phyloP scores from a whole-genome alignment of 2,329 filamentous ascomycete genomes.

The Botrytis hyacinthi region DNA sequence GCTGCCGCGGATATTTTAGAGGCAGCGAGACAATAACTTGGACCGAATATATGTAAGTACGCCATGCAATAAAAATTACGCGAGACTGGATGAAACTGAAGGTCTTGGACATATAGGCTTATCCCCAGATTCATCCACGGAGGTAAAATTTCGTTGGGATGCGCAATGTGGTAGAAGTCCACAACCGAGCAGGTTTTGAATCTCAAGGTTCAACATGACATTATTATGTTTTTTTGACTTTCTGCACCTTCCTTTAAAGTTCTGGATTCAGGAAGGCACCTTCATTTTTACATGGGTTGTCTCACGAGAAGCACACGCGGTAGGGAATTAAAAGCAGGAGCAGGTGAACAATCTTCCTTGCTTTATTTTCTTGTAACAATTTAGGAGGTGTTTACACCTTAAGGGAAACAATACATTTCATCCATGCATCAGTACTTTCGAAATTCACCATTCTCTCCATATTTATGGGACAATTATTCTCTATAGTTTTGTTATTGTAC shows the following conservation, averaged over 20 bases:
- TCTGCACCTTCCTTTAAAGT: neutral
- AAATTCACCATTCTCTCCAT: neutral
- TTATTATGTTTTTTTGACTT: neutral
- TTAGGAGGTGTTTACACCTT: fast-evolving
- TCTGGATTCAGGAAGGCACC: neutral
- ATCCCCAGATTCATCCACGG: neutral
- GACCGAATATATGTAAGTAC: neutral
- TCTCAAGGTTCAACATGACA: neutral
- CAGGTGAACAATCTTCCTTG: neutral
- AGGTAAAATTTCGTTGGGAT: neutral
- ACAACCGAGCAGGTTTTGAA: neutral
- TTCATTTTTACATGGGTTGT: too few species aligned
- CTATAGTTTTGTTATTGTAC: neutral
- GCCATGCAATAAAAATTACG: neutral
- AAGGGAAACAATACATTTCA: neutral
- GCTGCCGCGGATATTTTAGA: neutral
- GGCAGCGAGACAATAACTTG: neutral
- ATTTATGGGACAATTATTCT: neutral
- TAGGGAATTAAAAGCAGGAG: neutral
- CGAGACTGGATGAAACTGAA: neutral
- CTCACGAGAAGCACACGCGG: fast-evolving
- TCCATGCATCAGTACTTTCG: neutral
- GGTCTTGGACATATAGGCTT: neutral
- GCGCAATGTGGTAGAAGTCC: too few species aligned
- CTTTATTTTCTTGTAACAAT: neutral